Conservation (phyloP, 176 grass and related monocot species). For the Tillandsia fasciculata region DNA sequence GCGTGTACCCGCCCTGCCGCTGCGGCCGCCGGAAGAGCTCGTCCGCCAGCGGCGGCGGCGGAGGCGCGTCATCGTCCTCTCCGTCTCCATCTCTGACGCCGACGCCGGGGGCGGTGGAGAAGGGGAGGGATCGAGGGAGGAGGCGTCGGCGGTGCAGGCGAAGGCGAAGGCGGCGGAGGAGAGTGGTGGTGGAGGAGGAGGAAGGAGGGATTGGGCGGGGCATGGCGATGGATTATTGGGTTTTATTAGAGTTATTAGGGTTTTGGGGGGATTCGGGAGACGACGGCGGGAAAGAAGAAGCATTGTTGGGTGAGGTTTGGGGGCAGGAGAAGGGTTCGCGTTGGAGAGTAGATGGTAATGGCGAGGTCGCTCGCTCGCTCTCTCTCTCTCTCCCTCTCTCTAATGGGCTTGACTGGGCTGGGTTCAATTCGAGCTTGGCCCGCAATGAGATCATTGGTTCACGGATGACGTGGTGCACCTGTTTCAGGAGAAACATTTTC, state of each 20-base stretch:
- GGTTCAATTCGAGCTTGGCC: no score
- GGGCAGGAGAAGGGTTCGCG: no score
- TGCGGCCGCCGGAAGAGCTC: constrained; percentile 39
- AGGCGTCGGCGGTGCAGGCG: constrained; percentile 16
- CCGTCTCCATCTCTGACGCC: background rate
- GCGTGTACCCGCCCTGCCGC: constrained; percentile 16
- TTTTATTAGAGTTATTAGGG: background rate
- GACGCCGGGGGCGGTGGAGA: constrained; percentile 16
- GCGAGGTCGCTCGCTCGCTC: no score
- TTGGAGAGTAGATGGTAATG: no score
- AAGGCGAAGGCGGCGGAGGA: constrained; percentile 21
- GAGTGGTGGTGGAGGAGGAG: constrained; percentile 25
- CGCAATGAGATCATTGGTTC: no score
- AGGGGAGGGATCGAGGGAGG: constrained; percentile 19
- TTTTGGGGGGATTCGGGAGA: background rate
- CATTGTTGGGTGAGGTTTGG: no score
- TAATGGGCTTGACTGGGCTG: no score
- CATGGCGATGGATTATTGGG: background rate
- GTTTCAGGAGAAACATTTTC: no score
- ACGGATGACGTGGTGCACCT: no score
- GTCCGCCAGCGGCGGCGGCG: constrained; percentile 23
- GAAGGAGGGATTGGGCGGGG: background rate
- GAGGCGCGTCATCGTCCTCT: background rate
- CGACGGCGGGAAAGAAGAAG: background rate
- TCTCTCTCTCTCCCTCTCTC: no score